Conservation (phyloP, 148 eudicot species). For the Silene latifolia region DNA sequence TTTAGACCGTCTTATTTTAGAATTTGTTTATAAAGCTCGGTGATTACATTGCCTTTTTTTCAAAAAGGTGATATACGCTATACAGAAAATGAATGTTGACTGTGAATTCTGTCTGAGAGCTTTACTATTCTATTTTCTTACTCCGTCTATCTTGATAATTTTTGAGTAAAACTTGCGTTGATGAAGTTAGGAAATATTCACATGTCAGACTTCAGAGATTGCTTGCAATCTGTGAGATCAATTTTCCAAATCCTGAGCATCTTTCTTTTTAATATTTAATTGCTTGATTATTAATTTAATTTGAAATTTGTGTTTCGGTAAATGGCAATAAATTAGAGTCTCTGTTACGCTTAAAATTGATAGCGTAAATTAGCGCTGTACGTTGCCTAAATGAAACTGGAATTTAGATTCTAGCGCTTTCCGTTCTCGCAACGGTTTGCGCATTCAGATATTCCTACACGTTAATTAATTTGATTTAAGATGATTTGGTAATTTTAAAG, state of each 20-base stretch:
- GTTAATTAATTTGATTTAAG: background rate
- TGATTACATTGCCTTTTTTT: constrained; percentile 35
- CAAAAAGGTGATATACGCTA: constrained; percentile 51
- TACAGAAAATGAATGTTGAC: constrained; percentile 38
- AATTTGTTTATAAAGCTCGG: constrained; percentile 29
- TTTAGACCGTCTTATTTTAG: too few relatives aligned
- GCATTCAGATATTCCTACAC: constrained; percentile 1
- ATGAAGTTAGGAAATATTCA: constrained; percentile 23
- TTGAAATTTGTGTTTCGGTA: too few relatives aligned
- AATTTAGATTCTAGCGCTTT: constrained; percentile 6
- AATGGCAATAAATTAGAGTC: constrained; percentile 1
- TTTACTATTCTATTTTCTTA: background rate
- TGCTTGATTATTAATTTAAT: background rate
- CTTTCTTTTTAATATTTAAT: too few relatives aligned
- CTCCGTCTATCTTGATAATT: too few relatives aligned
- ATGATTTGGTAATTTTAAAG: background rate
- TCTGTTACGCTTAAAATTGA: constrained; percentile 10
- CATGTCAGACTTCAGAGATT: constrained; percentile 78
- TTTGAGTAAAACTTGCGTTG: too few relatives aligned
- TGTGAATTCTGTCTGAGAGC: constrained; percentile 19
- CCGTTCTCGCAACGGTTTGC: background rate
- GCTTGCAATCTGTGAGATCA: constrained; percentile 40
- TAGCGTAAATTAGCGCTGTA: constrained; percentile 14
- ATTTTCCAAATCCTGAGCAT: constrained; percentile 38
- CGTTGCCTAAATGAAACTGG: constrained; percentile 3